Evolutionary conservation across 805 yeast species (phyloP), one percentile per base, ranked within the genome.

Genomic region (Kodamaea nitidulidarum): DNA sequence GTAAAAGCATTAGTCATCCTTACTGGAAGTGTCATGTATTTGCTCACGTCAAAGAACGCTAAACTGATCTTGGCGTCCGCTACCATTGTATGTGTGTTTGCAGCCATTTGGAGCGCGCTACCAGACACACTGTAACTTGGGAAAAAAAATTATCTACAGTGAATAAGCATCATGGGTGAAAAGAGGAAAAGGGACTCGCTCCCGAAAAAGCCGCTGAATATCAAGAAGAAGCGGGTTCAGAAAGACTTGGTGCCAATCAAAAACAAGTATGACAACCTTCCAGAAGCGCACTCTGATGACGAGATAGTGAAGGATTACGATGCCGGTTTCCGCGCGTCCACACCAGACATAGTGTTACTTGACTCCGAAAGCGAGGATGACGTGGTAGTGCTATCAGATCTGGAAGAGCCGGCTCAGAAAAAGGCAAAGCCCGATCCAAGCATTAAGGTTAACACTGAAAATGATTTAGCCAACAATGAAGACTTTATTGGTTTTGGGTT

Each of bases 401-500:
- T 32, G 2, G 52, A 49, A 1, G 45, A 40, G 8, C 38, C 28
- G 15, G 28, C 39, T 35, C 30, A 34, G 43, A 33, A 12, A 33
- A 16, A 17, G 45, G 42, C 22, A 38, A 42, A 37, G 15, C 36
- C 20, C 10, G 42, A 40, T 9, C 22, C 39, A 11, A 15, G 20
- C 25, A 42, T 35, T 35, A 35, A 15, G 18, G 25, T 27, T 4
- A 39, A 30, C 6, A 7, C 41, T 3, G 48, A 48, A 38, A 70
- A 72, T 42, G 74, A 63, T 28, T 53, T 74, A 3, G 51, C 73
- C 2, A 61, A 65, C 27, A 73, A 75, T 42, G 66, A 63, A 36
- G 82, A 78, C 41, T 78, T 71, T 47, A 78, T 78, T 15, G 78
- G 73, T 9, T 76, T 78, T 54, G 81, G 75, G 10, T 66, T 71